phyloP scores from a whole-genome alignment of 2,329 filamentous ascomycete species.

The Torrubiellomyces zombiae region DNA sequence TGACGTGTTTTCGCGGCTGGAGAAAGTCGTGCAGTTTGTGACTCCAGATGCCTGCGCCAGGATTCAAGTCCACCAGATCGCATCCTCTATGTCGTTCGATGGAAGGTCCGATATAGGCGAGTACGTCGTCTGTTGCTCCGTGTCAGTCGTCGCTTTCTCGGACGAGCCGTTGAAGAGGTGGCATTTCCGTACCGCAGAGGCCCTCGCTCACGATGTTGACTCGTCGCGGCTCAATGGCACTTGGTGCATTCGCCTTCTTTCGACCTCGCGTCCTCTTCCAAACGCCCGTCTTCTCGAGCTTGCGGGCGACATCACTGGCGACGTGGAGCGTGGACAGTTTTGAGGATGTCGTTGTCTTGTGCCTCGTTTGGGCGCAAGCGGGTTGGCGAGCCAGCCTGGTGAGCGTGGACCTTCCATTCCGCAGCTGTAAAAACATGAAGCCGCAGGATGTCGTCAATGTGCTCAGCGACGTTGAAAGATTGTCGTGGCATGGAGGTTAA shows the following conservation, averaged over 20 bases:
- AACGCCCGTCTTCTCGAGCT: slow-evolving; percentile 11
- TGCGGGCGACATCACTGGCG: slow-evolving; percentile 7
- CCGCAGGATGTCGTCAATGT: too few relatives aligned
- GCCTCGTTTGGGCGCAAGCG: slow-evolving; percentile 1
- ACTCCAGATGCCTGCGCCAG: slow-evolving; percentile 66
- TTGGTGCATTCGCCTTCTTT: slow-evolving; percentile 4
- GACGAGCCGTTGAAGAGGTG: background rate
- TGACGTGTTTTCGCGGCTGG: slow-evolving; percentile 63
- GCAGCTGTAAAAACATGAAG: slow-evolving; percentile 5
- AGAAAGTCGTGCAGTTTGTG: slow-evolving; percentile 57
- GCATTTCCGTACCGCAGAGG: slow-evolving; percentile 28
- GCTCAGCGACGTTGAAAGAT: too few relatives aligned
- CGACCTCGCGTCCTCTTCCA: slow-evolving; percentile 9
- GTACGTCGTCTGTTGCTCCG: slow-evolving; percentile 39
- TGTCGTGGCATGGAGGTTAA: too few relatives aligned
- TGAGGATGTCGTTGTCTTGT: too few relatives aligned
- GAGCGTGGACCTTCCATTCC: slow-evolving; percentile 3
- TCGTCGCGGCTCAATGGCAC: slow-evolving; percentile 17
- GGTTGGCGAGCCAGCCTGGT: slow-evolving; percentile 4
- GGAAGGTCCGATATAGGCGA: slow-evolving; percentile 51
- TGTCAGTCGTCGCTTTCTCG: slow-evolving; percentile 1
- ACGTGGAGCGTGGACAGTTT: slow-evolving; percentile 6
- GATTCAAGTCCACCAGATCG: slow-evolving; percentile 77
- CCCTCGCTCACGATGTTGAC: slow-evolving; percentile 35
- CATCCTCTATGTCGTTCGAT: slow-evolving; percentile 58